phyloP scores from a whole-genome alignment of 805 yeast species.

The Torulaspora gathmanii region DNA sequence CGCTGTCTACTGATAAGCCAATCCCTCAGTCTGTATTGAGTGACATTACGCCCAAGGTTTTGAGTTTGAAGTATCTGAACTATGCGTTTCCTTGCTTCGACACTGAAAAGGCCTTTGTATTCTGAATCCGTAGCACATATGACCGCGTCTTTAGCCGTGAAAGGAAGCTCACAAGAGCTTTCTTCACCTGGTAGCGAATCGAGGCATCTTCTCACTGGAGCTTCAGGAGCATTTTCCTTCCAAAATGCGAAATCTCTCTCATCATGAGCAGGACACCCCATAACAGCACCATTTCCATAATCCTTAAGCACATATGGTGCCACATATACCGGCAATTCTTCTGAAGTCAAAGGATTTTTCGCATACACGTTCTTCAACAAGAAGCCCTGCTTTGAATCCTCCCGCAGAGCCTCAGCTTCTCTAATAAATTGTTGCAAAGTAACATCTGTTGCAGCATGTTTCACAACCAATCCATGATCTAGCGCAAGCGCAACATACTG shows the following conservation, averaged over 20 bases:
- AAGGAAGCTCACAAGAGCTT: slow-evolving; percentile 31
- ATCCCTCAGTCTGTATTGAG: slow-evolving; percentile 70
- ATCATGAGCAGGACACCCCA: slow-evolving; percentile 98
- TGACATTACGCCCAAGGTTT: slow-evolving; percentile 44
- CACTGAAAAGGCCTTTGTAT: slow-evolving; percentile 46
- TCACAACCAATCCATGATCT: slow-evolving; percentile 57
- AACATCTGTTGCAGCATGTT: slow-evolving; percentile 38
- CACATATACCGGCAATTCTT: slow-evolving; percentile 65
- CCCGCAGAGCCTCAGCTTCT: slow-evolving; percentile 35
- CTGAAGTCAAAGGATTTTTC: slow-evolving; percentile 52
- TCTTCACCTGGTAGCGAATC: slow-evolving; percentile 37
- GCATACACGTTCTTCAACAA: slow-evolving; percentile 43
- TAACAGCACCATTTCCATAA: slow-evolving; percentile 91
- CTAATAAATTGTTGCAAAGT: slow-evolving; percentile 46
- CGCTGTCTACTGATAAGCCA: slow-evolving; percentile 95
- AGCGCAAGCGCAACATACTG: slow-evolving; percentile 77
- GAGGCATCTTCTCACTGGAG: slow-evolving; percentile 42
- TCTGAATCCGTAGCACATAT: slow-evolving; percentile 47
- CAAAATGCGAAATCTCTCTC: slow-evolving; percentile 79
- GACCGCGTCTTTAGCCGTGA: slow-evolving; percentile 41
- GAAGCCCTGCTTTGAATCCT: slow-evolving; percentile 58
- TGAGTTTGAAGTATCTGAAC: slow-evolving; percentile 38
- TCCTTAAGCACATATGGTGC: slow-evolving; percentile 85
- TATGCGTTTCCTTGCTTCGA: slow-evolving; percentile 50
- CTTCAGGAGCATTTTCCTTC: slow-evolving; percentile 51